phyloP scores from a whole-genome alignment of 129 eudicot species.

The Apium graveolens region DNA sequence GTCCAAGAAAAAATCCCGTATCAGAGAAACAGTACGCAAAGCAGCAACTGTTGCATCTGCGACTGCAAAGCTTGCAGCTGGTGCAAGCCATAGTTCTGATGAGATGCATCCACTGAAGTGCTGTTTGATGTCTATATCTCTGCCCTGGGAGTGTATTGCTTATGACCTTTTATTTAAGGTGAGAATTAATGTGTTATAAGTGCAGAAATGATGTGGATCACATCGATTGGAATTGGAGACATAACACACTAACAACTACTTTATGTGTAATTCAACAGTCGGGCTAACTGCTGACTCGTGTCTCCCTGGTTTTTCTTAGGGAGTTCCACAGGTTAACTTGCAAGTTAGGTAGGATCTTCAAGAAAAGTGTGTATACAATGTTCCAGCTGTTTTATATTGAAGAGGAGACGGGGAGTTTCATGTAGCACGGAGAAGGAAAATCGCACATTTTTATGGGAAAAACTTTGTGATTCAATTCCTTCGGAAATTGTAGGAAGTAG shows the following conservation, averaged over 20 bases:
- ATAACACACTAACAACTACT: neutral
- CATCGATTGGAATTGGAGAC: neutral
- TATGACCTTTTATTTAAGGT: slow-evolving; percentile 93
- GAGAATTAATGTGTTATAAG: neutral
- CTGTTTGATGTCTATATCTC: slow-evolving; percentile 86
- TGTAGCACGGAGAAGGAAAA: neutral
- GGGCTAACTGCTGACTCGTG: neutral
- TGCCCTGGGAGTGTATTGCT: slow-evolving; percentile 94
- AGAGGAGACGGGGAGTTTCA: neutral
- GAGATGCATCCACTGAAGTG: slow-evolving; percentile 87
- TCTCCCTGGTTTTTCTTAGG: neutral
- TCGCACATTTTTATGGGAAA: neutral
- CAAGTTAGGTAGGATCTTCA: neutral
- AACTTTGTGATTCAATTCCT: neutral
- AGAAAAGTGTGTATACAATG: neutral
- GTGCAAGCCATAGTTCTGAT: slow-evolving; percentile 42
- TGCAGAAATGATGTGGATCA: neutral
- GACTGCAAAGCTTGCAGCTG: slow-evolving; percentile 88
- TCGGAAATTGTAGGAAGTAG: neutral
- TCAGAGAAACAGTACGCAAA: slow-evolving; percentile 62
- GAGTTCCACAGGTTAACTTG: neutral
- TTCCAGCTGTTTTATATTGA: neutral
- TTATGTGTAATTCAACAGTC: neutral
- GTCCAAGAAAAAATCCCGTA: slow-evolving; percentile 44
- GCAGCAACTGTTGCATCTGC: slow-evolving; percentile 84